Evolutionary conservation across 768 basidiomycete genomes (phyloP), one percentile per base, ranked within the genome.

Genomic region (Chalciporus chontae): DNA sequence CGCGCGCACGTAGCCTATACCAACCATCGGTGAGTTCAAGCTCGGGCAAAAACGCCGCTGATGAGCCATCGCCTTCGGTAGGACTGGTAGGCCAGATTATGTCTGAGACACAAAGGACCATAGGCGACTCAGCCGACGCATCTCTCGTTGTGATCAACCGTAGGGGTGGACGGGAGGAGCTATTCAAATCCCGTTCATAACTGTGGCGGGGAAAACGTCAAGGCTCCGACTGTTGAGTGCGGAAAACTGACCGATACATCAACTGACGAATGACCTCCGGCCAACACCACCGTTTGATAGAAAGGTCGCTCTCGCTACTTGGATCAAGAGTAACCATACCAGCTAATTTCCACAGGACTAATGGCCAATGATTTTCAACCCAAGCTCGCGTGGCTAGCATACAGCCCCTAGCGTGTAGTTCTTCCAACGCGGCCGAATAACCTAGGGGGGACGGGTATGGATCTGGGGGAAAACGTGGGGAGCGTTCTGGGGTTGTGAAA

Each of bases 1-100:
- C 74, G 40, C 76, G 76, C 0, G 92, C 89, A 13, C 83, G 80
- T 7, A 98, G 73, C 24, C 84, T 73, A 60, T 99, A 99, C 96
- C 96, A 99, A 13, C 96, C 96, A 63, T 99, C 96, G 0, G 93
- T 94, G n/a, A 98, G 71, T 67, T 97, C 96, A 6, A 99, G 68
- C 55, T 84, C 79, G 0, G 85, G 79, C 57, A 74, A 67, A 3
- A 71, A 62, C 19, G 71, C 71, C 23, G 68, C 59, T 5, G 70
- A 58, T 17, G 66, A 44, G 4, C 71, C 71, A 26, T 76, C 69
- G 1, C 75, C 71, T 21, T 70, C 66, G 3, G 68, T 51, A 3
- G 66, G 67, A 17, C 56, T 56, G 27, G 74, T 63, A 7, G 74
- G 69, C 81, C 82, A 85, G 5, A 68, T 68, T 32, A 98, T 81